Base-by-base conservation (phyloP, 805 yeast species). In the Torulaspora microellipsoides region DNA sequence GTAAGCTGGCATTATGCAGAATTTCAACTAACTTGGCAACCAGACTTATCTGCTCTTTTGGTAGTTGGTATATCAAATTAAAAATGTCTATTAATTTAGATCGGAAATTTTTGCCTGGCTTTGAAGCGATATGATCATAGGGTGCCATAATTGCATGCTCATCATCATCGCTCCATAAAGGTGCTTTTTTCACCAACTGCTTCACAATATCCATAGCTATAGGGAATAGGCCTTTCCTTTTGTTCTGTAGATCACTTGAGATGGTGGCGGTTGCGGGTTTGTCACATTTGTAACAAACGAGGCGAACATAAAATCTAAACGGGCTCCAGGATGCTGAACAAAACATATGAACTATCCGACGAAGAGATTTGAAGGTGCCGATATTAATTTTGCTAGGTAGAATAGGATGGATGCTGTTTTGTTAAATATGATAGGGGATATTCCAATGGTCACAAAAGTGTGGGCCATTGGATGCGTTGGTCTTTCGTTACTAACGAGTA, bases 1-100 rank as follows among this genome's bases (percentile, higher is more conserved):
- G 64, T 45, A 84, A 61, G 9, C 88, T 80, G 0, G 89, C 77
- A 4, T 77, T 72, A 60, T 85, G 93, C 25, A 85, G 63, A 34
- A 75, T 72, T 47, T 76, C 79, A n/a, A 83, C 71, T 23, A 80
- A 66, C 9, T 64, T 57, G 27, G 73, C 68, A 9, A 85, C 68
- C 30, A 60, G 58, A 0, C 43, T 52, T 8, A 82, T 54, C 20
- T 65, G 59, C 1, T 51, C 58, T 2, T 48, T 52, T 0, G 77
- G 73, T 1, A 81, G 69, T 12, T 67, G 41, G 32, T 80, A 68
- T 28, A 80, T 65, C n/a, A 62, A 42, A 49, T 81, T 80, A 63
- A 83, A 81, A 12, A 76, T 70, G 8, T 65, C 63, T 2, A 83
- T 72, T 48, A 81, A 57, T 36, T 64, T 53, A 2, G 67, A 59